Evolutionary conservation across 169 alveolate species (phyloP).

Genomic region (Plasmodium chabaudi): DNA sequence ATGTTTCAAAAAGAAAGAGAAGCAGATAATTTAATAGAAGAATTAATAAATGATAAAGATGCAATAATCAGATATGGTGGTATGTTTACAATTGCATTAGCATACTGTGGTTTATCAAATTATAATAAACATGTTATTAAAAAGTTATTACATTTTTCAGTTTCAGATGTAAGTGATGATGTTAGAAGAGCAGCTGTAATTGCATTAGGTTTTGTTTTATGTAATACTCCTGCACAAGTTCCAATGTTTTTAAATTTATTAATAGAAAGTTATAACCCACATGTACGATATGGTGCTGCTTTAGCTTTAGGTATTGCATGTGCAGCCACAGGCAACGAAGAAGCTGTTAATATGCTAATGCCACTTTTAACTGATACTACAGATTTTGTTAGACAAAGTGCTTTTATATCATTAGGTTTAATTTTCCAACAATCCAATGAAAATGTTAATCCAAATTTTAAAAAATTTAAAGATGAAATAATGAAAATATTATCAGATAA

Average conservation of each 20-base stretch:
- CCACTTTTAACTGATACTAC: slow-evolving; percentile 95
- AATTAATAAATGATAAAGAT: slow-evolving; percentile 92
- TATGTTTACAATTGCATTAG: slow-evolving; percentile 97
- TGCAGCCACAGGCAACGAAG: slow-evolving; percentile 94
- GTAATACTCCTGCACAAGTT: slow-evolving; percentile 89
- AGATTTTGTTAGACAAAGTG: slow-evolving; percentile 98
- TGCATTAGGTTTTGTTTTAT: slow-evolving; percentile 94
- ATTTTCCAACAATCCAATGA: slow-evolving; percentile 91
- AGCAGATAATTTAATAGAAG: slow-evolving; percentile 93
- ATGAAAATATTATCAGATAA: slow-evolving; percentile 92
- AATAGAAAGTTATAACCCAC: slow-evolving; percentile 97
- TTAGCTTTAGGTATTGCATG: slow-evolving; percentile 98
- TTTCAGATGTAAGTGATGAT: slow-evolving; percentile 98
- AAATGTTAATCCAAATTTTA: slow-evolving; percentile 89
- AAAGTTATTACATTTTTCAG: slow-evolving; percentile 95
- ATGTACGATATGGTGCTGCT: slow-evolving; percentile 99
- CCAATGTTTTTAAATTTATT: slow-evolving; percentile 93
- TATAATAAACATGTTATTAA: slow-evolving; percentile 89
- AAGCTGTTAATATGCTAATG: slow-evolving; percentile 93
- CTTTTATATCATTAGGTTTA: slow-evolving; percentile 92
- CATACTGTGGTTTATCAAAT: slow-evolving; percentile 94
- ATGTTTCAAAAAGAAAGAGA: slow-evolving; percentile 94
- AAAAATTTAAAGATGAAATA: slow-evolving; percentile 87
- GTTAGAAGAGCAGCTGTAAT: slow-evolving; percentile 99
- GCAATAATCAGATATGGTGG: slow-evolving; percentile 98